Conservation (phyloP, 2,329 filamentous ascomycete species). For the Coleophoma cylindrospora region DNA sequence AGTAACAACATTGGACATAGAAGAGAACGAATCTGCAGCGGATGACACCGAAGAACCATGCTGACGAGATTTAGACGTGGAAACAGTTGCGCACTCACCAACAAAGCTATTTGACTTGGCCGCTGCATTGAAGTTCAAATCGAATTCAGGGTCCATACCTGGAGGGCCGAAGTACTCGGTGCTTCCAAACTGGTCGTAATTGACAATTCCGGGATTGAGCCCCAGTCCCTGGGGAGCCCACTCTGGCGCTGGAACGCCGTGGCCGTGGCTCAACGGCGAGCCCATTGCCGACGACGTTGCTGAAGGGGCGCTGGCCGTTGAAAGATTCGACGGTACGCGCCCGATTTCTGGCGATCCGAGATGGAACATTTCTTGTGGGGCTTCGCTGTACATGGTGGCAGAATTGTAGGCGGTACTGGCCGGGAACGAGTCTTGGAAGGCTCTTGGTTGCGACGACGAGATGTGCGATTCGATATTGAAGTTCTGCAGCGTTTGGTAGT, state of each 20-base stretch:
- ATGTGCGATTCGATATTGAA: constrained; percentile 40
- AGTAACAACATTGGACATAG: constrained; percentile 19
- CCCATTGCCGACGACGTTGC: constrained; percentile 26
- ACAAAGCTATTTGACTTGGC: constrained; percentile 37
- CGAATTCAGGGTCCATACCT: constrained; percentile 28
- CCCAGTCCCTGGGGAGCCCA: constrained; percentile 23
- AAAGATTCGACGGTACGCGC: constrained; percentile 23
- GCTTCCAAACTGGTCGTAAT: constrained; percentile 20
- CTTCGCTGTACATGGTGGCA: constrained; percentile 38
- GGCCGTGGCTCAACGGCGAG: constrained; percentile 25
- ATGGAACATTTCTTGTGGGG: constrained; percentile 15
- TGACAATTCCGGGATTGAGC: constrained; percentile 24
- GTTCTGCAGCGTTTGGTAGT: constrained; percentile 37
- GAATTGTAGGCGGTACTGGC: constrained; percentile 41
- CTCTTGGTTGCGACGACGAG: constrained; percentile 20
- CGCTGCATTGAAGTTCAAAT: constrained; percentile 29
- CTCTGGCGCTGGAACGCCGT: constrained; percentile 20
- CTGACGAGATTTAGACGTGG: constrained; percentile 27
- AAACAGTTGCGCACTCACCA: constrained; percentile 36
- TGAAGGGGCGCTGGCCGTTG: constrained; percentile 26
- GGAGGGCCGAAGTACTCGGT: constrained; percentile 22
- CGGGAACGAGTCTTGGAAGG: constrained; percentile 26
- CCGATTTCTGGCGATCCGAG: constrained; percentile 24
- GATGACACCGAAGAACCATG: constrained; percentile 18
- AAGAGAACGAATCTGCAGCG: constrained; percentile 18